phyloP scores from a whole-genome alignment of 176 grass and related monocot genomes.

The Juncus effusus region DNA sequence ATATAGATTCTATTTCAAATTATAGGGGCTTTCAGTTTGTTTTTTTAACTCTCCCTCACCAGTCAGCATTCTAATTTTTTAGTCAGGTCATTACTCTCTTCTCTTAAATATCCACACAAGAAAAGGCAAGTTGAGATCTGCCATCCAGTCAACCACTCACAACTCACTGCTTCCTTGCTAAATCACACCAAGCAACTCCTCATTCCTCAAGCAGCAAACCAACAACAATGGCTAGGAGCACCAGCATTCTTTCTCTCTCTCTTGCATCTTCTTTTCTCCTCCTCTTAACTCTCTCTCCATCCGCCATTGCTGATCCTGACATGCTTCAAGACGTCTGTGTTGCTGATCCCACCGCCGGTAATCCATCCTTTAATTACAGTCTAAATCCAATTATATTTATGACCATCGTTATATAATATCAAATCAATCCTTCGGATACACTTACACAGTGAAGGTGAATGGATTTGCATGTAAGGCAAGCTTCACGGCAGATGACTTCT shows the following conservation, averaged over 20 bases:
- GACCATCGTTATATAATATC: too few relatives aligned
- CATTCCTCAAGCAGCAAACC: background rate
- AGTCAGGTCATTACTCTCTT: too few relatives aligned
- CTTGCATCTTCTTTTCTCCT: background rate
- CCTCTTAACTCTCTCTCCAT: slow-evolving; percentile 11
- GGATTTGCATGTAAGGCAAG: slow-evolving; percentile 14
- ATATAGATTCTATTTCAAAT: too few relatives aligned
- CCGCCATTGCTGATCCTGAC: slow-evolving; percentile 5
- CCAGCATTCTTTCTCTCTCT: background rate
- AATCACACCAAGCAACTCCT: background rate
- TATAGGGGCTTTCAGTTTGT: background rate
- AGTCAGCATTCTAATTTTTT: background rate
- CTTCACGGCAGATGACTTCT: slow-evolving; percentile 26
- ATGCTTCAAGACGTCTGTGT: slow-evolving; percentile 25
- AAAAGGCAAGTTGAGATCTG: background rate
- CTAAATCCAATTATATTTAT: too few relatives aligned
- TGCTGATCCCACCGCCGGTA: slow-evolving; percentile 19
- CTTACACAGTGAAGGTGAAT: slow-evolving; percentile 31
- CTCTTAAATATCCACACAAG: slow-evolving; percentile 2
- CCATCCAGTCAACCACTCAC: background rate
- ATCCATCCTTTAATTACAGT: background rate
- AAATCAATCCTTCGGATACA: too few relatives aligned
- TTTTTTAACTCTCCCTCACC: slow-evolving; percentile 5
- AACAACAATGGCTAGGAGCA: slow-evolving; percentile 5
- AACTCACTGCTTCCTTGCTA: background rate